A percentile compares a stretch with the other conserved stretches of the same genome.
Evolutionary conservation across 2,329 filamentous ascomycete genomes (phyloP).

Genomic region (Fusarium equiseti): DNA sequence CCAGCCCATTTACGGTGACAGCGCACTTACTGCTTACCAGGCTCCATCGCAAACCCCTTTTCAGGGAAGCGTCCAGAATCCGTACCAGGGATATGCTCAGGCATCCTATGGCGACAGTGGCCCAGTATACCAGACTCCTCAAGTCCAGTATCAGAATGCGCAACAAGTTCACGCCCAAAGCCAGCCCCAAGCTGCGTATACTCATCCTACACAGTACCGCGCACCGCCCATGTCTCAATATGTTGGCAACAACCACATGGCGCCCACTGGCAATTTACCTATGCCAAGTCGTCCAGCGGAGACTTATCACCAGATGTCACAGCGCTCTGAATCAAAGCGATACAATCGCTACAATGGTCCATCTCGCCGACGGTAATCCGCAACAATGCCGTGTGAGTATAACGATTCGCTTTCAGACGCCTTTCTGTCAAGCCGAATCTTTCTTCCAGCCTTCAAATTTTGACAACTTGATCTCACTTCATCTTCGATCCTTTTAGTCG

Average conservation of each 20-base stretch:
- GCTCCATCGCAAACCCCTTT: not conserved
- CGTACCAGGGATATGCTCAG: not conserved
- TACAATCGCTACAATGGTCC: slow-evolving; percentile 16
- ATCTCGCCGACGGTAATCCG: not conserved
- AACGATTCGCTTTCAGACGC: not conserved
- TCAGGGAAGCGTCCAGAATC: not conserved
- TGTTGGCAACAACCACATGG: not conserved
- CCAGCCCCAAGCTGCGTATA: slow-evolving; percentile 12
- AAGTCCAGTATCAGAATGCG: not conserved
- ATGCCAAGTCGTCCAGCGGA: not conserved
- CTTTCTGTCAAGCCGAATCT: not conserved
- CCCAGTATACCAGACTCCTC: not conserved
- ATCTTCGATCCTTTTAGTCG: not conserved
- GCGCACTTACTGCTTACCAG: not conserved
- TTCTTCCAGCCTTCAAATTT: slow-evolving; percentile 1
- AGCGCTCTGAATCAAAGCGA: slow-evolving; percentile 13
- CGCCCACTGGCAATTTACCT: not conserved
- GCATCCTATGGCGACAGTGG: not conserved
- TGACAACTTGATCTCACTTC: not conserved
- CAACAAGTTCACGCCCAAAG: not conserved
- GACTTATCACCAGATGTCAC: slow-evolving; percentile 4
- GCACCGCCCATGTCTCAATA: not conserved
- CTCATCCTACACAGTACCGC: slow-evolving; percentile 2
- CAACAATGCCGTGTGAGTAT: not conserved
- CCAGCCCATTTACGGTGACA: not conserved